Evolutionary conservation across 257 asterid genomes (phyloP), one percentile per base, ranked within the genome.

Genomic region (Solanum chiquidenum): DNA sequence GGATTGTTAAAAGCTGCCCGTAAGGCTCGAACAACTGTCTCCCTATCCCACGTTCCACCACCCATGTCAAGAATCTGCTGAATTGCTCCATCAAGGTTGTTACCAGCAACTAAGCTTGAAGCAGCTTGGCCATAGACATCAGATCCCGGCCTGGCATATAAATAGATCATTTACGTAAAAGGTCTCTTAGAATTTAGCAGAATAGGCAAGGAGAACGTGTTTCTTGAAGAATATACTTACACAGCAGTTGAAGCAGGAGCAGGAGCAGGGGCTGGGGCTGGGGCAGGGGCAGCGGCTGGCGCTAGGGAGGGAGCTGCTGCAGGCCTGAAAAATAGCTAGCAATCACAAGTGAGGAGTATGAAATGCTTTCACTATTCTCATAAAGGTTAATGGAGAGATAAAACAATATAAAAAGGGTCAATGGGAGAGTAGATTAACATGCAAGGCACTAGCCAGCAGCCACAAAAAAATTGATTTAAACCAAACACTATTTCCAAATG

Each of bases 61-160:
- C 99, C 99, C 96, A 96, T 93, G 88, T 94, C 96, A 89, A 96
- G 95, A 86, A 96, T 93, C 93, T 95, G 96, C 91, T 93, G 98
- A 89, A 95, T 88, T 16, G 95, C 27, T 85, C 91, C 95, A 34
- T 94, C 98, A 52, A 96, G 95, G 88, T 91, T 95, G 90, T 64
- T 95, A 12, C 96, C 99, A 86, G 98, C 96, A 88, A 93, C 95
- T 38, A 94, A 91, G 91, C 89, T 93, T 33, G 97, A 92, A 85
- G 98, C 96, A 10, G 98, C 95, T 86, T 90, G 91, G 52, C 93
- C 98, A 87, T 94, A 94, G 49, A 93, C 96, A 34, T 91, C 89
- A 7, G 92, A 12, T 42, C 73, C 94, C n/a, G 95, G 83, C 74
- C 98, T 94, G 92, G 55, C 44, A 73, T 62, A 85, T 20, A 69